Evolutionary conservation across 1,284 basidiomycete species (phyloP).

Genomic region (Heterobasidion irregulare): DNA sequence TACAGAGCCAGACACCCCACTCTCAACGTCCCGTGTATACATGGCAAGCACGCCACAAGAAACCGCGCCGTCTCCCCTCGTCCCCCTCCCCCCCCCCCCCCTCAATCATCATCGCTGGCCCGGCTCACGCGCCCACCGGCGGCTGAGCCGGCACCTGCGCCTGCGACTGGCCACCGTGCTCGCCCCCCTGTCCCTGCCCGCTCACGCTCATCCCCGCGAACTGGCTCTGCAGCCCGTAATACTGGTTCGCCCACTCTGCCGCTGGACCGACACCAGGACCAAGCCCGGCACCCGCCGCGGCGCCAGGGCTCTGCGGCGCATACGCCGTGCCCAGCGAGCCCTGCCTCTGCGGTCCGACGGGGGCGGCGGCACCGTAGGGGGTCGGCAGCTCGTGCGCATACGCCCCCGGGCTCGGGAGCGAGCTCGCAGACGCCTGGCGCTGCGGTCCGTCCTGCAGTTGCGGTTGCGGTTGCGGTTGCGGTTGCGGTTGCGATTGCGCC

Average conservation of each 20-base stretch:
- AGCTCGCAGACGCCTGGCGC: not conserved
- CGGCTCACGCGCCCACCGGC: constrained; percentile 18
- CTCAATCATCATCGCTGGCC: too few relatives aligned
- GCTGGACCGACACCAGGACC: constrained; percentile 8
- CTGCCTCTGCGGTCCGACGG: too few relatives aligned
- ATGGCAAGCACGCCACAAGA: too few relatives aligned
- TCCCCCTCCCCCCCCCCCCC: not conserved
- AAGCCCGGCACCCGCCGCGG: not conserved
- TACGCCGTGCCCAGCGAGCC: too few relatives aligned
- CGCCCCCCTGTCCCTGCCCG: constrained; percentile 10
- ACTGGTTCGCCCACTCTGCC: constrained; percentile 13
- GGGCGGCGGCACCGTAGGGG: too few relatives aligned
- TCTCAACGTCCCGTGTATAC: too few relatives aligned
- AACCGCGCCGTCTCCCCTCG: not conserved
- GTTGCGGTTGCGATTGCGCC: not conserved
- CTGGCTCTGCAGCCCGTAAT: constrained; percentile 20
- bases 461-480: not conserved
- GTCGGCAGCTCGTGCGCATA: not conserved
- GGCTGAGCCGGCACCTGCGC: not conserved
- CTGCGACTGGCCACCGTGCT: constrained; percentile 10
- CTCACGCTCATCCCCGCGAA: constrained; percentile 23
- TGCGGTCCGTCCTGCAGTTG: not conserved
- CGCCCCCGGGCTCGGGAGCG: constrained; percentile 9
- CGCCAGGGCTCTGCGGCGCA: not conserved
- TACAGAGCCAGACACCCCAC: too few relatives aligned